Base-by-base conservation (phyloP, 2,329 filamentous ascomycete species). In the Lecanicillium sp. region DNA sequence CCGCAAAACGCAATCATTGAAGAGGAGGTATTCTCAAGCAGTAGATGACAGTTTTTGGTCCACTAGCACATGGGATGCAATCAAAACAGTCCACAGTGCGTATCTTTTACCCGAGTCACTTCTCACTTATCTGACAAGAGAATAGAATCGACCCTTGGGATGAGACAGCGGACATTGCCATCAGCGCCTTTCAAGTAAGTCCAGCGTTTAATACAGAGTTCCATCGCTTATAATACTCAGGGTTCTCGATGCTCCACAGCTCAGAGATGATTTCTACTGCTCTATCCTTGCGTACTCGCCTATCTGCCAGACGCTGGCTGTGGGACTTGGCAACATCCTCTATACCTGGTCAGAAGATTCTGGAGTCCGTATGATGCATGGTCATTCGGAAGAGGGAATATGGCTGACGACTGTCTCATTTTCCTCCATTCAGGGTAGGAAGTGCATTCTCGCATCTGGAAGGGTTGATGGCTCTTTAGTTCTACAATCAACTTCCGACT, bases 231-330 rank as follows among this genome's bases (percentile, higher is more conserved):
- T 22, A 11, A 4, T 38, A 31, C 4, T 12, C 45, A 83, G 79
- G 63, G 84, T 95, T 6, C 71, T 98, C 5, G 87, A 95, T 62
- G 90, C 90, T 8, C 88, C 89, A 3, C 77, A 79, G 37, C 68
- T 96, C n/a, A 79, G 87, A 41, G 88, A 96, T 51, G 90, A 98
- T 59, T 98, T 89, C 57, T 98, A 98, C 57, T 95, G 88, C 62
- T 92, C 89, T 0, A 72, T 89, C 3, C 70, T 98, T 38, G 87
- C 92, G 9, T 96, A 95, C 58, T 94, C 83, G 0, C 60, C 73
- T 29, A 83, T 76, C 7, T 75, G 78, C 36, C 75, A 83, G 38
- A 85, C 82, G 12, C 71, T 98, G 13, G 90, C 87, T 14, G 85
- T 96, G 14, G 90, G 86, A 1, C 70, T 96, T 12, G 82, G 81